Base-by-base conservation (phyloP, 164 flowering plant genomes). In the Paratinospora sagittata region DNA sequence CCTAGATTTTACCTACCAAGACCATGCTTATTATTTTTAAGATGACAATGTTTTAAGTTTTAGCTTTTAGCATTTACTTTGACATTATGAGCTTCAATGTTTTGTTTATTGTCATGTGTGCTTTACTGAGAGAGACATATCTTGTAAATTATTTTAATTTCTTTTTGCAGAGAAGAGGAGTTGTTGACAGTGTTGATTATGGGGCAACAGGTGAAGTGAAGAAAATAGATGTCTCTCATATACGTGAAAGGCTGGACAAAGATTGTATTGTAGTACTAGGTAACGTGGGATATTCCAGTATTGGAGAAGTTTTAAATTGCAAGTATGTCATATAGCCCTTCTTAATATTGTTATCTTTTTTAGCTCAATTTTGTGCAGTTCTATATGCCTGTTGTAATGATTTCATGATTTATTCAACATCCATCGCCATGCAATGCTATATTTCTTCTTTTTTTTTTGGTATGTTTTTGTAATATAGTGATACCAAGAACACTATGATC, bases 221-320 rank as follows among this genome's bases (percentile, higher is more conserved):
- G 89, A 93, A 89, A 78, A 83, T 96, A 21, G 97, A 96, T 81
- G 91, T 87, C 76, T 27, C 83, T 81, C 92, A 89, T 58, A 90
- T 96, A 73, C 84, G 90, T 24, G 92, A 91, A 75, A 93, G 95
- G 81, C 99, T 93, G 70, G 90, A 90, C 83, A 84, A 78, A 76
- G 90, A 86, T 68, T 90, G 84, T 76, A 84, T 96, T 24, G 98
- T 91, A 24, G 72, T 91, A 39, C 68, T 89, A 76, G 89, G 90
- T 83, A 93, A 93, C 79, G 81, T 95, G 70, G 97, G 97, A 26
- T 86, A 81, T 81, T 93, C 99, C 74, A 96, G 99, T 81, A 88
- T 98, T 74, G 99, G 99, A 73, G 97, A 93, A 88, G 97, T 89
- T 60, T 74, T 96, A 72, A 96, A 96, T 82, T 96, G 99, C 98